Evolutionary conservation across 495 filamentous ascomycete genomes (phyloP), one percentile per base, ranked within the genome.

Genomic region (Aspergillus campestris): DNA sequence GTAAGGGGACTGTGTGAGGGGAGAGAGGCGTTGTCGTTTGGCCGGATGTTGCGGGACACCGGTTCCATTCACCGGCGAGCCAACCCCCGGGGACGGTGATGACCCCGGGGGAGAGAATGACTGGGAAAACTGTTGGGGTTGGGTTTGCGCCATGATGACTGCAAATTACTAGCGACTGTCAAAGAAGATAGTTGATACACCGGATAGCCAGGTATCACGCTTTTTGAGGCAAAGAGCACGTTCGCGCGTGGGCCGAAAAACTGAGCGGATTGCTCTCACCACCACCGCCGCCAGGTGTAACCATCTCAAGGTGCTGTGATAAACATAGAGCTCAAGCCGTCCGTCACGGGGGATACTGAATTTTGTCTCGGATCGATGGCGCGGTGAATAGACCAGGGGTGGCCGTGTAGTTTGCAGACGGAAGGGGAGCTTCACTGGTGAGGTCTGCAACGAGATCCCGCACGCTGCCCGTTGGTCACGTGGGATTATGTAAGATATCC

Each of bases 1-100:
- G 50, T 78, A 73, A 41, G 77, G 70, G 8, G 71, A 66, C 18
- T 67, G 65, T 41, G 82, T 79, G 36, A 78, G 77, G 18, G 85
- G 79, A 24, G 85, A 88, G 10, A 88, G 66, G 14, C 80, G 79
- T 44, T 78, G 78, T 37, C 85, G 75, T 62, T 94, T 78, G 0
- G 78, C 74, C 12, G 18, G 18, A 24, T 81, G 82, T 37, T 75
- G 69, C 51, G 62, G 65, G 48, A 64, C 57, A 48, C 44, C 59
- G 55, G 56, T 50, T 57, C 60, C 62, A 49, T 67, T 73, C 34
- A 68, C 53, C 34, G 73, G 68, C 6, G 70, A 67, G 24, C 59
- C 50, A 35, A 65, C 57, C 32, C 60, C 58, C 42, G 54, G 79
- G 13, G 77, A 78, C 14, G 74, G 66, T 15, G 75, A 71, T 18